These are phyloP conservation scores for Malus hybrid DNA, from an alignment of 331 rosid genomes.

Conservation along the genomic window DNA sequence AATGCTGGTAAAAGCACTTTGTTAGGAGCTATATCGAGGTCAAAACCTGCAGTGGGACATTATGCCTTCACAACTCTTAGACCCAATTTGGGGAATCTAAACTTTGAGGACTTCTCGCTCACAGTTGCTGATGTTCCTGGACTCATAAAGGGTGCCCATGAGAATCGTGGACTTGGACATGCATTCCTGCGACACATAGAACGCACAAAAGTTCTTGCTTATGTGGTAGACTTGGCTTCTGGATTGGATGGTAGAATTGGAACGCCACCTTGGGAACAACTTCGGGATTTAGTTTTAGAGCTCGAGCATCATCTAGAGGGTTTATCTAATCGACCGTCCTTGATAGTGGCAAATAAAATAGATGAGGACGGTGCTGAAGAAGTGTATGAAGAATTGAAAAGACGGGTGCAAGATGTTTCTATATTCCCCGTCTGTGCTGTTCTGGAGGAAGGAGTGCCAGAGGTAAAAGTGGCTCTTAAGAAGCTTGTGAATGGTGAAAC, in stretches of 20 bases:
- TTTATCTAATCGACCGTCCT: slow-evolving; percentile 63
- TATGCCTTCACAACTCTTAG: slow-evolving; percentile 92
- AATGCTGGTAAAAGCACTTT: slow-evolving; percentile 97
- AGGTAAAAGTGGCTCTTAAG: slow-evolving; percentile 67
- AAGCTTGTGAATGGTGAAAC: slow-evolving; percentile 68
- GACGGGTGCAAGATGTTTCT: slow-evolving; percentile 57
- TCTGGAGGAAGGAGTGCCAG: slow-evolving; percentile 76
- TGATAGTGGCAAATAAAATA: slow-evolving; percentile 81
- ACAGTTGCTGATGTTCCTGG: slow-evolving; percentile 95
- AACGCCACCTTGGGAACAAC: slow-evolving; percentile 86
- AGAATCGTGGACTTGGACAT: slow-evolving; percentile 82
- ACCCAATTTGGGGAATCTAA: slow-evolving; percentile 83
- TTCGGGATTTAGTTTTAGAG: slow-evolving; percentile 66
- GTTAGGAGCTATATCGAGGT: slow-evolving; percentile 81
- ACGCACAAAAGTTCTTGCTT: slow-evolving; percentile 81
- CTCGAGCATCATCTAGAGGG: slow-evolving; percentile 83
- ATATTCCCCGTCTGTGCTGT: slow-evolving; percentile 82
- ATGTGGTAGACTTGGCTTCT: slow-evolving; percentile 81
- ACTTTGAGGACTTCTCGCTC: slow-evolving; percentile 77
- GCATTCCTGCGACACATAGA: slow-evolving; percentile 92
- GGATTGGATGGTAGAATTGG: slow-evolving; percentile 72
- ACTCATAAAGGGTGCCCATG: slow-evolving; percentile 88
- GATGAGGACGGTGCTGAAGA: slow-evolving; percentile 78
- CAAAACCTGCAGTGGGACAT: slow-evolving; percentile 75
- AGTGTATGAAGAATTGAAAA: slow-evolving; percentile 61